These are phyloP conservation scores for maize (Zea mays) DNA, from an alignment of 176 grass and related monocot genomes.

Conservation along the genomic window DNA sequence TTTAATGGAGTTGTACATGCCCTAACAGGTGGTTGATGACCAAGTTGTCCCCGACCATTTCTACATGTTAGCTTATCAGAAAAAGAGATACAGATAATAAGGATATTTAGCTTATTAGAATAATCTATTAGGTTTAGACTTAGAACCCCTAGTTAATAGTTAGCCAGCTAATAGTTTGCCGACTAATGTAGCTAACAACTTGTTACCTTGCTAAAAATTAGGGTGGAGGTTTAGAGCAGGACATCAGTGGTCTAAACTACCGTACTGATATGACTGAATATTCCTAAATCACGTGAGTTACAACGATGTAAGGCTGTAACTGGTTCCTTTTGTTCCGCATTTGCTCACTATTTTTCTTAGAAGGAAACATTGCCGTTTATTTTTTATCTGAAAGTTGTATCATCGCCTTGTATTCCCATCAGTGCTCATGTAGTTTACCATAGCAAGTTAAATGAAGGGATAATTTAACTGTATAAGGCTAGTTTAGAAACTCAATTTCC, in stretches of 20 bases:
- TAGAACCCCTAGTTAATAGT: too few relatives aligned
- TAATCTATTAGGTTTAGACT: too few relatives aligned
- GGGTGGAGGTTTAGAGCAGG: not conserved
- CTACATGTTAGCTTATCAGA: too few relatives aligned
- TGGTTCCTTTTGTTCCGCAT: not conserved
- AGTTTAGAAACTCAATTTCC: too few relatives aligned
- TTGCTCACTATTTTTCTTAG: not conserved
- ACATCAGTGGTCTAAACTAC: not conserved
- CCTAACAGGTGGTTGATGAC: too few relatives aligned
- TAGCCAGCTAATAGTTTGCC: too few relatives aligned
- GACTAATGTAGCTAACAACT: too few relatives aligned
- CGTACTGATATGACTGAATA: not conserved
- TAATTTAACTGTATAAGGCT: not conserved
- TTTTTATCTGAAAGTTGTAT: not conserved
- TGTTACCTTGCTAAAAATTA: too few relatives aligned
- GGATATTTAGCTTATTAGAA: too few relatives aligned
- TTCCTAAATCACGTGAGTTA: not conserved
- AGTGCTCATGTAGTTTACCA: conserved; percentile 22
- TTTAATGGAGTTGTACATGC: too few relatives aligned
- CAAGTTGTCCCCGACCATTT: too few relatives aligned
- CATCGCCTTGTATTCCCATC: not conserved
- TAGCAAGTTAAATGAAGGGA: conserved; percentile 15
- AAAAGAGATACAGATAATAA: too few relatives aligned
- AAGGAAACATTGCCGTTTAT: not conserved
- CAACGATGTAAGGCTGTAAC: not conserved